Base-by-base conservation (phyloP, 495 filamentous ascomycete species). In the Pseudoneurospora amorphoporcata region DNA sequence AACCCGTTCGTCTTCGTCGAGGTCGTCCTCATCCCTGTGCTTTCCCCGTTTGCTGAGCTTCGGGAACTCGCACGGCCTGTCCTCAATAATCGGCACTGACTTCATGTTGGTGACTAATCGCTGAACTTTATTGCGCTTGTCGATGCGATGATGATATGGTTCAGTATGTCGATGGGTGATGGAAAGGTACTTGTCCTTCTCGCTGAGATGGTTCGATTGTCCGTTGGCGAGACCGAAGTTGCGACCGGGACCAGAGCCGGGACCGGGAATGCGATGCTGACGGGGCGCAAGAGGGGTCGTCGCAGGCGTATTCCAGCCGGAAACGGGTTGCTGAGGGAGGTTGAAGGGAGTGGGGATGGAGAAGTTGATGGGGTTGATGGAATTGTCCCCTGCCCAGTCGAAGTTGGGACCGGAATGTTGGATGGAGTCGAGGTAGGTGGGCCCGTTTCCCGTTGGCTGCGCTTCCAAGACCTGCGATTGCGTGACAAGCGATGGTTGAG, bases 1-100 rank as follows among this genome's bases (percentile, higher is more conserved):
- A 3, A 98, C 84, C 73, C 92, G 85, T 86, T 98, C 95, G 76
- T 99, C 95, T 80, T 97, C 94, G 81, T 99, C 95, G 95, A 99
- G 98, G 39, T 98, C 95, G 70, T 95, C 93, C 78, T 97, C 93
- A 47, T 97, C 92, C 86, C 53, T 65, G 53, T 65, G 53, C 53
- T 65, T 65, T 37, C 53, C 53, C 14, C 53, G 53, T 65, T 65
- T 65, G 53, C 29, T 65, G 29, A 65, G 53, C 53, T 65, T 65
- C 6, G 53, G 53, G 14, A 65, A 65, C 53, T 65, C 53, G 53
- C 53, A 65, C 53, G 53, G 53, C 53, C 53, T 65, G 29, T 65
- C 53, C 32, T 65, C 53, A 35, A 65, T 17, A 14, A 65, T 17
- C 5, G 53, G 53, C 53, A 65, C 17, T 32, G 53, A 16, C 53